These are phyloP conservation scores for Colletotrichum chlorophyti DNA, from an alignment of 2,329 filamentous ascomycete genomes.

Conservation along the genomic window DNA sequence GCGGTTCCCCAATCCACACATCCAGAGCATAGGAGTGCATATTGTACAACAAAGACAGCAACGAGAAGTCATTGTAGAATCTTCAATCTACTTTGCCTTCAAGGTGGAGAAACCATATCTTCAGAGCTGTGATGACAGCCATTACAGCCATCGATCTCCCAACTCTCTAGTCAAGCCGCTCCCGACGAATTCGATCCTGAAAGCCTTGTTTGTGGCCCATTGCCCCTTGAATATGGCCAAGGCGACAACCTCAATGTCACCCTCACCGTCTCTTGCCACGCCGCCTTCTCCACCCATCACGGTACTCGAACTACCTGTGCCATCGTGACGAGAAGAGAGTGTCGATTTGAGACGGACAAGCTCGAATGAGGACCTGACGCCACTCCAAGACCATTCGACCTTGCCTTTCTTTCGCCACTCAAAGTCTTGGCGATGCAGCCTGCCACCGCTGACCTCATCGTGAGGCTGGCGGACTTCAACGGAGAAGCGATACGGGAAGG, in stretches of 20 bases:
- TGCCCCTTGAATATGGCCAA: background rate
- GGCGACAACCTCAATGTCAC: background rate
- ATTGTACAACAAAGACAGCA: too few relatives aligned
- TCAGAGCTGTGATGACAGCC: background rate
- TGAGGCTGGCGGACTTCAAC: background rate
- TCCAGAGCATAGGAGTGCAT: too few relatives aligned
- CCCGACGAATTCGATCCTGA: background rate
- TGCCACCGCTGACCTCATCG: too few relatives aligned
- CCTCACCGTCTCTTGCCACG: background rate
- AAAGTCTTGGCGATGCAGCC: background rate
- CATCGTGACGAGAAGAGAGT: too few relatives aligned
- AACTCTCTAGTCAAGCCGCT: background rate
- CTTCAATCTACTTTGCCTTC: background rate
- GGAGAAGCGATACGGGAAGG: background rate
- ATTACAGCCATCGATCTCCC: conserved; percentile 8
- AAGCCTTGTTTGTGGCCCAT: background rate
- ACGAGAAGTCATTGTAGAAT: too few relatives aligned
- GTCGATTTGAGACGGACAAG: background rate
- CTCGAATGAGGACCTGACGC: background rate
- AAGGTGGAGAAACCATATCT: background rate
- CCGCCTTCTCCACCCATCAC: too few relatives aligned
- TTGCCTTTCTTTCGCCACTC: background rate
- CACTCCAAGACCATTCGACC: background rate
- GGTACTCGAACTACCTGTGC: too few relatives aligned
- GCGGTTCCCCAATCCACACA: too few relatives aligned